A percentile compares a stretch with the other conserved stretches of the same genome.
Conservation (phyloP, 768 basidiomycete species). For the Serendipita sp. region DNA sequence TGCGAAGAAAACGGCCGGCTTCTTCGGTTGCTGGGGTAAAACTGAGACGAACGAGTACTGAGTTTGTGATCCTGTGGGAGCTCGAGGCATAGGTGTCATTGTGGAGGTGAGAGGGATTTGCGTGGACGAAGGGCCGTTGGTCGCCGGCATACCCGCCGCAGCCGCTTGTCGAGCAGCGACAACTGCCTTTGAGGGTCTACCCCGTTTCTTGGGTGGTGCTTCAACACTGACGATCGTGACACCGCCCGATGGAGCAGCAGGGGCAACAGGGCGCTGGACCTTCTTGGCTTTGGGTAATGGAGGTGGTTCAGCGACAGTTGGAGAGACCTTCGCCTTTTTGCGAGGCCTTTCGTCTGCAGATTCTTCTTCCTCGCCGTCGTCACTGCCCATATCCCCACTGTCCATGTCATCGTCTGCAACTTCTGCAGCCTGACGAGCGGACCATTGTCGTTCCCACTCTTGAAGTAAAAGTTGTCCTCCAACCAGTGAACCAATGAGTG, state of each 20-base stretch:
- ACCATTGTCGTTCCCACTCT: slow-evolving; percentile 68
- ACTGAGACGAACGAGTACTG: not conserved
- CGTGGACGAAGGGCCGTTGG: slow-evolving; percentile 6
- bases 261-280: slow-evolving; percentile 11
- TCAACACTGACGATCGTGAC: slow-evolving; percentile 35
- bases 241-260: slow-evolving; percentile 19
- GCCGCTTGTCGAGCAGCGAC: slow-evolving; percentile 22
- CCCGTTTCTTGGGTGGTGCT: slow-evolving; percentile 47
- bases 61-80: slow-evolving; percentile 1
- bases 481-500: slow-evolving; percentile 51
- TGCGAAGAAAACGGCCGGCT: slow-evolving; percentile 36
- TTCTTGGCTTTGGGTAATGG: slow-evolving; percentile 11
- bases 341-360: slow-evolving; percentile 32
- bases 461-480: slow-evolving; percentile 52
- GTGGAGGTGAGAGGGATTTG: slow-evolving; percentile 16
- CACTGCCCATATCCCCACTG: slow-evolving; percentile 37
- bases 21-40: slow-evolving; percentile 11
- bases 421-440: slow-evolving; percentile 22
- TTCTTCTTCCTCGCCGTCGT: slow-evolving; percentile 25
- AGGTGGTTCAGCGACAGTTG: slow-evolving; percentile 6
- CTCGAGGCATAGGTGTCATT: slow-evolving; percentile 11
- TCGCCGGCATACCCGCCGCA: not conserved
- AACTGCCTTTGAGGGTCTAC: slow-evolving; percentile 59
- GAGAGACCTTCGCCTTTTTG: slow-evolving; percentile 41
- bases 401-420: slow-evolving; percentile 26